Base-by-base conservation (phyloP, 2,329 filamentous ascomycete genomes). In the Bipolaris zeicola region DNA sequence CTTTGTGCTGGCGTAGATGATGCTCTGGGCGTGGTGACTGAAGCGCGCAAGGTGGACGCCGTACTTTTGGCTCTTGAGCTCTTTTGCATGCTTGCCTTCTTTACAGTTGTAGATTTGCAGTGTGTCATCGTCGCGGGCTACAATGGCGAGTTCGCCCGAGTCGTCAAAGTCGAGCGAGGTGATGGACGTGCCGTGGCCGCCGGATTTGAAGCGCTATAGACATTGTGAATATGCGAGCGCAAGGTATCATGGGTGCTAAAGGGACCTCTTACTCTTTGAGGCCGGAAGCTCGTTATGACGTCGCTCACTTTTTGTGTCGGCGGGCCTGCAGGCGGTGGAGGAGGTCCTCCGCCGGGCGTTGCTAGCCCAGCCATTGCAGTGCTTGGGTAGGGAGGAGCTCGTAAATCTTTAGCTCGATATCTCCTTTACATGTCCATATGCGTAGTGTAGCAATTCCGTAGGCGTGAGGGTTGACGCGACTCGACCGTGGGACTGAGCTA, bases 161-260 rank as follows among this genome's bases (percentile, higher is more conserved):
- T 98, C 93, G 76, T 98, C 93, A 74, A 96, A 99, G 80, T 99
- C 94, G 67, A 99, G 86, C 1, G 94, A 98, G 7, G 95, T 89
- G 57, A 97, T 87, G 63, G 87, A 83, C 3, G 88, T 86, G 48
- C 82, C 80, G 8, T 81, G 76, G 55, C 69, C 68, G 20, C 76
- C 72, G 0, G 78, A 65, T 62, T 79, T 80, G 76, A 83, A 82
- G 58, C 77, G 76, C 73, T 80, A 68, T 18, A 20, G 2, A 11
- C 2, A 13, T 5, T 34, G 56, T 72, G 26, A 72, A 66, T 52
- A 44, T n/a, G 13, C 1, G 22, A 0, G 6, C 16, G 22, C 8
- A 14, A 39, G 20, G 16, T 31, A 2, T 20, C 11, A 26, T 26
- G 31, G 8, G 14, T 8, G 44, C 1, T 14, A 33, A 11, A 28